Evolutionary conservation across 345 rosid species (phyloP).

Genomic region (Aquilaria sinensis): DNA sequence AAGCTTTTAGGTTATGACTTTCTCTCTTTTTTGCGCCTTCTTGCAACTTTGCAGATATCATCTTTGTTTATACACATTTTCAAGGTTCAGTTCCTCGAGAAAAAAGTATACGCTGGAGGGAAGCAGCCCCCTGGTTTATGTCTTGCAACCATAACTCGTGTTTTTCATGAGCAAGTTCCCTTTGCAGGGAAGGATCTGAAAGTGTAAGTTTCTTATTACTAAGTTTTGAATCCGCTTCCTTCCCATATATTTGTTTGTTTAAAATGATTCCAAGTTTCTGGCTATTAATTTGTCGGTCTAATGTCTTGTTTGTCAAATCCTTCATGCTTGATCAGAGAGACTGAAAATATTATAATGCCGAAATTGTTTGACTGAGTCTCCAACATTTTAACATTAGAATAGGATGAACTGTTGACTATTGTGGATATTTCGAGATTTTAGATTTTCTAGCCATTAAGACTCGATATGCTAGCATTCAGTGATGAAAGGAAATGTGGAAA

Average conservation of each 20-base stretch:
- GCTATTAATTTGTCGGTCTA: no score
- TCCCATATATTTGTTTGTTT: not conserved
- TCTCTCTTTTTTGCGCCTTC: not conserved
- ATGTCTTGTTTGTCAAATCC: no score
- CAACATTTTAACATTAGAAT: no score
- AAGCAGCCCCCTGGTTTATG: slow-evolving; percentile 64
- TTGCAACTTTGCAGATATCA: slow-evolving; percentile 60
- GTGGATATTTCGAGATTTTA: no score
- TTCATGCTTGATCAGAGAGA: no score
- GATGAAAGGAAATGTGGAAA: no score
- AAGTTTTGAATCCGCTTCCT: slow-evolving; percentile 11
- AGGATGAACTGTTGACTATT: no score
- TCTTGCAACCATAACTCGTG: slow-evolving; percentile 60
- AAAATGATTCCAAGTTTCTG: no score
- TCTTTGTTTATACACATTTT: slow-evolving; percentile 79
- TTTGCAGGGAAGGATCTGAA: slow-evolving; percentile 59
- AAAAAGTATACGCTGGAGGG: slow-evolving; percentile 57
- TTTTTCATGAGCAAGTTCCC: slow-evolving; percentile 84
- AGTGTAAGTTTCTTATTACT: slow-evolving; percentile 49
- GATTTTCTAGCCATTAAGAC: no score
- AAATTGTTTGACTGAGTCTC: no score
- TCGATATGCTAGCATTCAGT: no score
- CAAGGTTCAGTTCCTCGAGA: slow-evolving; percentile 77
- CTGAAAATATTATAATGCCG: no score
- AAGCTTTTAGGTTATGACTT: not conserved